Evolutionary conservation across 371 early-diverging fungal genomes (phyloP).

Genomic region (Phascolomyces articulosus): DNA sequence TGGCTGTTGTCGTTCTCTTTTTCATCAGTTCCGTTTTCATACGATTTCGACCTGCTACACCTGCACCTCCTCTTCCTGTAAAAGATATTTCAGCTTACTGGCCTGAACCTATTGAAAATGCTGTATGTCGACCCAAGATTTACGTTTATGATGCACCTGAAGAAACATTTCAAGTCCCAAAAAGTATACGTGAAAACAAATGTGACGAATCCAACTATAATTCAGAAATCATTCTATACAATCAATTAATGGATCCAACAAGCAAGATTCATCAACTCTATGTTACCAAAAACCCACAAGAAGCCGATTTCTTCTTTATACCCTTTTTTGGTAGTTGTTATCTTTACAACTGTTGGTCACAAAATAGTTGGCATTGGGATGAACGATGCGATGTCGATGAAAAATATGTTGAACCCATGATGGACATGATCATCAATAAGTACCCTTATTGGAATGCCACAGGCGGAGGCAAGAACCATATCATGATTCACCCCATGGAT

Average conservation of each 20-base stretch:
- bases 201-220: constrained; percentile 54
- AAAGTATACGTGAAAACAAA: constrained; percentile 26
- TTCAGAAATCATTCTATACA: constrained; percentile 44
- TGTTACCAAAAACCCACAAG: constrained; percentile 54
- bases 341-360: constrained; percentile 51
- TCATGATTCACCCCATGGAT: constrained; percentile 63
- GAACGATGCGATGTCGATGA: constrained; percentile 54
- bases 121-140: constrained; percentile 56
- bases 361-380: constrained; percentile 50
- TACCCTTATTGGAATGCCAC: constrained; percentile 57
- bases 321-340: constrained; percentile 63
- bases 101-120: constrained; percentile 55
- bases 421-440: constrained; percentile 52
- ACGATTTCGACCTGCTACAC: constrained; percentile 17
- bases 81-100: constrained; percentile 37
- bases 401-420: constrained; percentile 53
- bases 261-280: constrained; percentile 45
- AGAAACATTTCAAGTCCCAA: constrained; percentile 40
- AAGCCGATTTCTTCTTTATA: constrained; percentile 58
- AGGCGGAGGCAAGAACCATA: constrained; percentile 43
- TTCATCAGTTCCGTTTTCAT: constrained; percentile 3
- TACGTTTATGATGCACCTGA: constrained; percentile 54
- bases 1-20: constrained; percentile 1
- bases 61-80: constrained; percentile 42
- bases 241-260: constrained; percentile 46